Evolutionary conservation across 2,329 filamentous ascomycete species (phyloP), one percentile per base, ranked within the genome.

Genomic region (Sordariomycetes sp.): DNA sequence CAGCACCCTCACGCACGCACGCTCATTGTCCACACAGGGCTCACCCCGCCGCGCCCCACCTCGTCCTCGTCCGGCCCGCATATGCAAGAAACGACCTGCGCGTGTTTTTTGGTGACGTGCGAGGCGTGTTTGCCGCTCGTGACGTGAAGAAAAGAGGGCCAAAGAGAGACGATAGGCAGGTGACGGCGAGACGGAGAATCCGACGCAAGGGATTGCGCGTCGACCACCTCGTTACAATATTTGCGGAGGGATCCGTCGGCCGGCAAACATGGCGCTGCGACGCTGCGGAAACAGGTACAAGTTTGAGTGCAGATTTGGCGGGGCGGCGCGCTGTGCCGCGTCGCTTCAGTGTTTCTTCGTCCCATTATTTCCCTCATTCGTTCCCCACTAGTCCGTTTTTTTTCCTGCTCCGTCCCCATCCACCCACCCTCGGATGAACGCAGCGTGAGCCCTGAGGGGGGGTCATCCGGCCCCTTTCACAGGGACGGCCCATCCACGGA

Each of bases 261-360:
- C 18, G 46, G 40, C 40, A 46, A 57, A 35, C 25, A 57, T n/a
- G n/a, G n/a, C n/a, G n/a, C 20, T 50, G 24, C 14, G 18, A 35
- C 55, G 55, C 40, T 46, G 40, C 48, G 35, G 54, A 43, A 24
- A 22, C 54, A 43, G n/a, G n/a, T n/a, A n/a, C n/a, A n/a, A n/a
- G n/a, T n/a, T n/a, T 40, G 37, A 28, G 48, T 57, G 34, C 51
- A 57, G 51, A 10, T 34, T 55, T 55, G 24, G 32, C 37, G 54
- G 34, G 37, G 24, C 35, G 25, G 4, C 25, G n/a, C 16, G n/a
- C 40, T n/a, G 40, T n/a, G n/a, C 16, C 40, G 16, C 18, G 11
- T 56, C 32, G 20, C 34, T 59, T 51, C 59, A 56, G 48, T 57
- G 53, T 53, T 28, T 51, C 58, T 20, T 37, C 24, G 20, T 52